Evolutionary conservation across 2,329 filamentous ascomycete species (phyloP).

Genomic region (Orbilia blumenaviensis): DNA sequence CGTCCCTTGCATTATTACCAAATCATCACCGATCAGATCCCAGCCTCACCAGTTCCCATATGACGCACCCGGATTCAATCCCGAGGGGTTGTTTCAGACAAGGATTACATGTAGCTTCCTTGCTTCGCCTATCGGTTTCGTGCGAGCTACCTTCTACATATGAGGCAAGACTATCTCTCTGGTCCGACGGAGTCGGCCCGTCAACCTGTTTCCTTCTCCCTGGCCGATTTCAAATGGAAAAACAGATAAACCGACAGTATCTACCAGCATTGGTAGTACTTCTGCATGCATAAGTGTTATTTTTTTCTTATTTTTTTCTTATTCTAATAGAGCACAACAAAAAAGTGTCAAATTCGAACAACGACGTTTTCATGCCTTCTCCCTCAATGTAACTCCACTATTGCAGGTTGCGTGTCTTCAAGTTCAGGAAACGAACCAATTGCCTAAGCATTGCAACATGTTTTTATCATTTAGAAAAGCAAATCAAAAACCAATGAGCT

Average conservation of each 20-base stretch:
- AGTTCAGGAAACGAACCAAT: background rate
- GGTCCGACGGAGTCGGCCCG: slow-evolving; percentile 36
- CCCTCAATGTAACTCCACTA: slow-evolving; percentile 28
- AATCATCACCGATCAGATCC: slow-evolving; percentile 21
- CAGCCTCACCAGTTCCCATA: background rate
- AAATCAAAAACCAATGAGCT: background rate
- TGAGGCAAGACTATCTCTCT: background rate
- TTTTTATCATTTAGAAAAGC: background rate
- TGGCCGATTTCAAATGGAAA: slow-evolving; percentile 20
- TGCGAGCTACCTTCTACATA: slow-evolving; percentile 12
- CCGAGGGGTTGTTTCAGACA: slow-evolving; percentile 41
- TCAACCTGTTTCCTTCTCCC: slow-evolving; percentile 41
- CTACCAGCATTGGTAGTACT: slow-evolving; percentile 22
- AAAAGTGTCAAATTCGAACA: slow-evolving; percentile 17
- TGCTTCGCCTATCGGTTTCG: slow-evolving; percentile 42
- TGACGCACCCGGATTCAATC: slow-evolving; percentile 20
- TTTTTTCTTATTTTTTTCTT: slow-evolving; percentile 9
- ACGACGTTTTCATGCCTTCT: slow-evolving; percentile 2
- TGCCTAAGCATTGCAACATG: background rate
- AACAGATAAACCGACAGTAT: slow-evolving; percentile 12
- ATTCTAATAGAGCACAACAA: slow-evolving; percentile 18
- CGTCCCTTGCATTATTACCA: slow-evolving; percentile 40
- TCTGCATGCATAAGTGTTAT: background rate
- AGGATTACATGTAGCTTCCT: slow-evolving; percentile 28
- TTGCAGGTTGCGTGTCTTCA: background rate